A percentile compares a stretch with the other conserved stretches of the same genome.
phyloP scores from a whole-genome alignment of 2,329 filamentous ascomycete genomes.

The Paracamarosporium sp. region DNA sequence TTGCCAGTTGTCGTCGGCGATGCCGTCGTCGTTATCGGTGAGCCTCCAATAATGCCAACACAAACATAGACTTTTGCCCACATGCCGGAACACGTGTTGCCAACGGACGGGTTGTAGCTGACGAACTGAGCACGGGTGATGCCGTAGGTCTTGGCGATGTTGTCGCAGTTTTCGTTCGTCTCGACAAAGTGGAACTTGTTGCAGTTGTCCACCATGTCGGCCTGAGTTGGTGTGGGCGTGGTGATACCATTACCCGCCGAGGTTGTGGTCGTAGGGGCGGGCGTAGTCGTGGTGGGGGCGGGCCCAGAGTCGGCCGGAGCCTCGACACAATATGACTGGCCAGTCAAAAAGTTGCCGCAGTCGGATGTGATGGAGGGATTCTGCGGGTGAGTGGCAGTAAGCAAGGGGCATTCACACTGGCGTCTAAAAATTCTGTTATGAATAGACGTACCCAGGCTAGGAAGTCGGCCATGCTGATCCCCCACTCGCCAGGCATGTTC shows the following conservation, averaged over 20 bases:
- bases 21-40: conserved; percentile 2
- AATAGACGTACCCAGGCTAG: background rate
- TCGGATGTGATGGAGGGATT: background rate
- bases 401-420: background rate
- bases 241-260: conserved; percentile 5
- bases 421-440: background rate
- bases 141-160: conserved; percentile 9
- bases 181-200: conserved; percentile 12
- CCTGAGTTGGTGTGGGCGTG: conserved; percentile 8
- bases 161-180: conserved; percentile 8
- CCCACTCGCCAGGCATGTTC: background rate
- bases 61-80: conserved; percentile 12
- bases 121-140: conserved; percentile 13
- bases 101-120: conserved; percentile 14
- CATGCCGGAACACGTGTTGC: conserved; percentile 6
- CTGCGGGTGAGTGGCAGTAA: background rate
- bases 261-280: background rate
- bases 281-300: background rate
- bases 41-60: conserved; percentile 7
- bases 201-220: conserved; percentile 12
- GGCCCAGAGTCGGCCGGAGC: background rate
- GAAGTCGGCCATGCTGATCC: background rate
- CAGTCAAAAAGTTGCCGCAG: background rate
- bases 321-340: background rate
- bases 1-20: conserved; percentile 2